Evolutionary conservation across 2,329 filamentous ascomycete genomes (phyloP), one percentile per base, ranked within the genome.

Genomic region (Colletotrichum tamarilloi): DNA sequence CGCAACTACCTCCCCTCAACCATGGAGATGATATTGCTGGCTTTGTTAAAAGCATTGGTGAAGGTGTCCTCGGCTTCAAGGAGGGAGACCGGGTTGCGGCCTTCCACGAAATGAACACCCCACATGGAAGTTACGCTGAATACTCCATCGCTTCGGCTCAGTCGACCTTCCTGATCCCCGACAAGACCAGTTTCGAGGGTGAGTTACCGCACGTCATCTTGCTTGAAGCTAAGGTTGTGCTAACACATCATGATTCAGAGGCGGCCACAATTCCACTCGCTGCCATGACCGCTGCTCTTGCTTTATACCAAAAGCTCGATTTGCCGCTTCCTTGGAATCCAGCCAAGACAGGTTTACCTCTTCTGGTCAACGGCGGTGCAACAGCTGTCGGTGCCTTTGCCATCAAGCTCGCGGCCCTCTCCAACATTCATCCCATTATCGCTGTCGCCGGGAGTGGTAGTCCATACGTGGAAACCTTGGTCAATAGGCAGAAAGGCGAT

Each of bases 361-460:
- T 79, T 11, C 35, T 89, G 5, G 82, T 90, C 64, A 90, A 90
- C 76, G 86, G 88, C 4, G 87, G 81, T 2, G 81, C 86, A 0
- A 85, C 85, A 0, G 85, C 89, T 0, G 88, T 91, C 0, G 91
- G 90, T 6, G 83, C 88, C 2, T 92, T 86, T 74, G 88, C 86
- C 0, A 84, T 92, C 67, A 88, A 92, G 76, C 82, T 92, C n/a
- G 87, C 87, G 4, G 77, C 76, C 0, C 79, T 74, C 3, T 80
- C 84, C 2, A 87, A 89, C 68, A 87, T 92, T 28, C 88, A 91
- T 75, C 90, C 90, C 0, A 84, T 92, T 42, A 89, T 92, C 72
- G 85, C 84, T 4, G 82, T 92, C 19, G 89, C 89, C 1, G 89
- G 90, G 16, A 11, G 65, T 56, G 38, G 73, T 28, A n/a, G 26